Evolutionary conservation across 176 grass and related monocot genomes (phyloP).

Genomic region (Oropetium thomaeum): DNA sequence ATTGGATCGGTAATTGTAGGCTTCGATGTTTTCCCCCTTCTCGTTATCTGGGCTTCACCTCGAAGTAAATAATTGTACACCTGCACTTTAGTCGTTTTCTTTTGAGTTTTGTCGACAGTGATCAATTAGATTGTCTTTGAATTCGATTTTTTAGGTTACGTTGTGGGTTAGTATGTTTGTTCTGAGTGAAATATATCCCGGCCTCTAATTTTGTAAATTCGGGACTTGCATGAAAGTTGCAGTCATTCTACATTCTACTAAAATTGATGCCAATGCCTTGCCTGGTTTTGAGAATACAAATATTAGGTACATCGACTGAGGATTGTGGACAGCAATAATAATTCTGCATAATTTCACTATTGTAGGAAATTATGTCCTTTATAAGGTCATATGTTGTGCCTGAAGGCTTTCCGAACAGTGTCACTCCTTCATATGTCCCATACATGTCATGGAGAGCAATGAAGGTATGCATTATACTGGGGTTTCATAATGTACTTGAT

Average conservation of each 20-base stretch:
- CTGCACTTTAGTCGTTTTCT: too few species aligned
- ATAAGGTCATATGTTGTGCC: slow-evolving; percentile 94
- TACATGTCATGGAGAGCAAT: slow-evolving; percentile 99
- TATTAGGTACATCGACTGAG: neutral
- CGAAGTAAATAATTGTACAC: neutral
- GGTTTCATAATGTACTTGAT: neutral
- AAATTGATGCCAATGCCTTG: neutral
- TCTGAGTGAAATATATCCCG: neutral
- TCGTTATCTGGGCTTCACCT: neutral
- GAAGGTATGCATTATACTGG: slow-evolving; percentile 49
- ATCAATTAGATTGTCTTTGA: neutral
- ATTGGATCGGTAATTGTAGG: slow-evolving; percentile 15
- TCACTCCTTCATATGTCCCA: slow-evolving; percentile 96
- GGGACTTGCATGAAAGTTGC: slow-evolving; percentile 3
- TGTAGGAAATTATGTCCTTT: slow-evolving; percentile 88
- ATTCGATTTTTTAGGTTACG: neutral
- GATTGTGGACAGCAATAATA: slow-evolving; percentile 9
- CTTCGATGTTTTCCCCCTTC: neutral
- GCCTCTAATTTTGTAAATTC: neutral
- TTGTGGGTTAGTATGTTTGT: neutral
- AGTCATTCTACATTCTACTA: neutral
- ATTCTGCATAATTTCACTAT: neutral
- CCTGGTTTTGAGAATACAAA: neutral
- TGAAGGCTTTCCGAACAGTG: slow-evolving; percentile 93
- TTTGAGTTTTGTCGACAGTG: neutral